Evolutionary conservation across 2,329 filamentous ascomycete species (phyloP).

Genomic region (Colletotrichum falcatum): DNA sequence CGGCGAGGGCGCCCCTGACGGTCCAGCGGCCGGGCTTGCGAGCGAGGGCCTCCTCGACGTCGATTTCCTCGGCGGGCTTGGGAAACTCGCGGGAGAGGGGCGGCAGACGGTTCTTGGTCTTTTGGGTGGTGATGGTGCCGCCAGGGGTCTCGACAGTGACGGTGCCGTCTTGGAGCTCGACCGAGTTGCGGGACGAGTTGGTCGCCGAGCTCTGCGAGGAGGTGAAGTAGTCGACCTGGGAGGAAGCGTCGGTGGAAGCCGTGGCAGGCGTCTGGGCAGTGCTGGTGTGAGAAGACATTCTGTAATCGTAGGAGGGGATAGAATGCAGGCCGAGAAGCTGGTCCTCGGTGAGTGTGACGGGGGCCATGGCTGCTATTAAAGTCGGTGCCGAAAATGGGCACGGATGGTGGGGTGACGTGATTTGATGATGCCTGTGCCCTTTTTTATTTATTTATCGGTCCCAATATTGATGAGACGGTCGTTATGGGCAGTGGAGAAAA

Average conservation of each 20-base stretch:
- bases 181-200: constrained; percentile 37
- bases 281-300: constrained; percentile 23
- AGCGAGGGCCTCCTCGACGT: constrained; percentile 57
- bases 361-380: constrained; percentile 34
- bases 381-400: background rate
- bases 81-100: constrained; percentile 54
- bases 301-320: constrained; percentile 41
- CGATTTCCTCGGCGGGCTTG: constrained; percentile 54
- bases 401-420: constrained; percentile 25
- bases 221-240: constrained; percentile 34
- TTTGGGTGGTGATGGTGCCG: constrained; percentile 27
- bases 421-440: constrained; percentile 18
- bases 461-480: constrained; percentile 34
- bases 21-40: constrained; percentile 58
- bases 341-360: constrained; percentile 28
- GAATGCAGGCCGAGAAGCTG: constrained; percentile 45
- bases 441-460: constrained; percentile 16
- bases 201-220: constrained; percentile 28
- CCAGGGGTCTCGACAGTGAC: constrained; percentile 23
- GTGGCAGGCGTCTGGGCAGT: constrained; percentile 24
- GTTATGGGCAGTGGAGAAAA: constrained; percentile 31
- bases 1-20: constrained; percentile 52
- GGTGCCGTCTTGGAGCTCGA: constrained; percentile 7
- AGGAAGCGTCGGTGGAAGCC: constrained; percentile 30
- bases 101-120: constrained; percentile 50